A percentile compares a stretch with the other conserved stretches of the same genome.
Conservation (phyloP, 2,329 filamentous ascomycete species). For the Penicillium sp. region DNA sequence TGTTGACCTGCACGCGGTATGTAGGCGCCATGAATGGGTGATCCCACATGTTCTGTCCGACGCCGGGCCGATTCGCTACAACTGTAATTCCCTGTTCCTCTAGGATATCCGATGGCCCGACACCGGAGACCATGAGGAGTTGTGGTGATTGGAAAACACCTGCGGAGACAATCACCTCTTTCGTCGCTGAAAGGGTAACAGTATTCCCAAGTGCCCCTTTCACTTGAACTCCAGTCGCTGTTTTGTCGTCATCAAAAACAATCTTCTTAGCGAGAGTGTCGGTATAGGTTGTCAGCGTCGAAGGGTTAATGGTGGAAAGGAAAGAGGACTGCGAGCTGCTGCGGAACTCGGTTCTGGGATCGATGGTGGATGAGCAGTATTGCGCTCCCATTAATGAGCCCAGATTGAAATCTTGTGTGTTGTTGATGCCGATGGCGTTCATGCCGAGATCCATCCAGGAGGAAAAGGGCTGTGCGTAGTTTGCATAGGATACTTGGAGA, state of each 20-base stretch:
- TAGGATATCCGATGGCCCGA: slow-evolving; percentile 41
- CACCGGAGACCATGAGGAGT: slow-evolving; percentile 54
- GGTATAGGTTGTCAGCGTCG: slow-evolving; percentile 44
- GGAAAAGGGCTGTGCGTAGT: slow-evolving; percentile 42
- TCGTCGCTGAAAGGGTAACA: slow-evolving; percentile 47
- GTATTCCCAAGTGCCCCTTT: slow-evolving; percentile 27
- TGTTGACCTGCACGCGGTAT: slow-evolving; percentile 28
- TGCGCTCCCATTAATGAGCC: slow-evolving; percentile 44
- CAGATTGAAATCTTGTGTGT: slow-evolving; percentile 40
- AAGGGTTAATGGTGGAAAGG: slow-evolving; percentile 20
- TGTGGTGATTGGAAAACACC: slow-evolving; percentile 58
- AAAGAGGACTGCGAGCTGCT: slow-evolving; percentile 50
- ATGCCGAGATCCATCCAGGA: slow-evolving; percentile 44
- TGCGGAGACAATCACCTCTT: slow-evolving; percentile 53
- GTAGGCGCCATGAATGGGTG: slow-evolving; percentile 33
- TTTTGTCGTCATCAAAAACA: slow-evolving; percentile 52
- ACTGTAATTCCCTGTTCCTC: slow-evolving; percentile 26
- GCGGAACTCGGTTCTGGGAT: slow-evolving; percentile 24
- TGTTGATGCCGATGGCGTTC: slow-evolving; percentile 42
- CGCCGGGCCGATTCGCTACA: slow-evolving; percentile 31
- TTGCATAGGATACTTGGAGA: slow-evolving; percentile 43
- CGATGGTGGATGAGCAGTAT: slow-evolving; percentile 38
- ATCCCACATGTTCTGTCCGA: slow-evolving; percentile 41
- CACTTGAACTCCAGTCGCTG: slow-evolving; percentile 50
- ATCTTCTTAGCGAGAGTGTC: slow-evolving; percentile 49